Percentiles rank a stretch among this genome's conserved stretches.
phyloP scores from a whole-genome alignment of 305 asterid species.

The Fraxinus platypoda region DNA sequence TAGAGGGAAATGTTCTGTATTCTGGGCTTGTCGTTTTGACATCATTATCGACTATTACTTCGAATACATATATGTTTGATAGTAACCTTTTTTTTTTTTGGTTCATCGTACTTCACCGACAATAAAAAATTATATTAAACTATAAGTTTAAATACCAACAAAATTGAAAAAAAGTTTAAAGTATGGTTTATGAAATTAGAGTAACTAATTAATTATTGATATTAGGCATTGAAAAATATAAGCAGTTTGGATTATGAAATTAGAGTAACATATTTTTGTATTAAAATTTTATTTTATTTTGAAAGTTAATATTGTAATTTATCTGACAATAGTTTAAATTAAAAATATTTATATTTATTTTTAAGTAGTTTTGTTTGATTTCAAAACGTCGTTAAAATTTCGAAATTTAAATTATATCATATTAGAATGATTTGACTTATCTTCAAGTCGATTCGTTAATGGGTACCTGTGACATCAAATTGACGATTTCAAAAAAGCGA shows the following conservation, averaged over 20 bases:
- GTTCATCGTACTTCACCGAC: neutral
- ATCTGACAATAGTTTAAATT: neutral
- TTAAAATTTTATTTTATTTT: too few relatives aligned
- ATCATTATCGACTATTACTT: neutral
- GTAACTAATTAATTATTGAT: neutral
- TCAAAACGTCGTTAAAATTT: too few relatives aligned
- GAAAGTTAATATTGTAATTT: neutral
- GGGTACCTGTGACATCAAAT: too few relatives aligned
- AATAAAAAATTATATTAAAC: too few relatives aligned
- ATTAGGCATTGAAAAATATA: too few relatives aligned
- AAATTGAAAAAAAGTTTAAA: too few relatives aligned
- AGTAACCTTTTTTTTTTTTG: too few relatives aligned
- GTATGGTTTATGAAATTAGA: neutral
- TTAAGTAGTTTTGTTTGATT: neutral
- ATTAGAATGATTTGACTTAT: too few relatives aligned
- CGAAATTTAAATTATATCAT: too few relatives aligned
- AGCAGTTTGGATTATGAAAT: neutral
- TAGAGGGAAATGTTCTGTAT: neutral
- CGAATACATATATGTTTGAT: neutral
- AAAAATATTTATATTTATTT: too few relatives aligned
- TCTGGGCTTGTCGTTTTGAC: neutral
- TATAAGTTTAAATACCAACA: neutral
- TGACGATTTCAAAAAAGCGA: neutral
- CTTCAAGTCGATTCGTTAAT: neutral
- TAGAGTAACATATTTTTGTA: neutral